Conservation (phyloP, 2,329 filamentous ascomycete species). For the Truncatella angustata region DNA sequence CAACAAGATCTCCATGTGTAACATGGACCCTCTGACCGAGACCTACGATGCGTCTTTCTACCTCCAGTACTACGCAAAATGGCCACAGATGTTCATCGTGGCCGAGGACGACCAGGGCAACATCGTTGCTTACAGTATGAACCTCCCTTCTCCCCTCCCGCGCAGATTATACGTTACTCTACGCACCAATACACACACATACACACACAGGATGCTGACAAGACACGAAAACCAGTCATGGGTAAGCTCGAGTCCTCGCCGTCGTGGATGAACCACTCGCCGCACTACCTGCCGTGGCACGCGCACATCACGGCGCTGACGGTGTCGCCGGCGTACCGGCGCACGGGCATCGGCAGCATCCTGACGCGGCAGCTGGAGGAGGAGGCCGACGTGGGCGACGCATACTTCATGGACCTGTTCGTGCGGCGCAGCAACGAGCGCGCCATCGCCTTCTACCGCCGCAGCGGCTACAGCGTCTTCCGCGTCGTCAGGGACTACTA, state of each 20-base stretch:
- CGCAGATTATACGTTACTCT: too few relatives aligned
- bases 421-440: slow-evolving; percentile 85
- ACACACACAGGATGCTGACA: too few relatives aligned
- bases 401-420: slow-evolving; percentile 96
- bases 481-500: slow-evolving; percentile 90
- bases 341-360: slow-evolving; percentile 82
- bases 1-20: slow-evolving; percentile 88
- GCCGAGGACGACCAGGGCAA: slow-evolving; percentile 84
- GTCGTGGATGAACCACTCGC: slow-evolving; percentile 68
- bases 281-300: slow-evolving; percentile 98
- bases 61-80: slow-evolving; percentile 91
- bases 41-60: slow-evolving; percentile 97
- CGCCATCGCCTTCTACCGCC: slow-evolving; percentile 85
- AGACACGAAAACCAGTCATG: slow-evolving; percentile 72
- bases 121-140: slow-evolving; percentile 89
- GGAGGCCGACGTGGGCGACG: slow-evolving; percentile 76
- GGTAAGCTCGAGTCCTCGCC: slow-evolving; percentile 92
- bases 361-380: slow-evolving; percentile 79
- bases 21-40: slow-evolving; percentile 95
- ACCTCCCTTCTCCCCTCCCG: background rate
- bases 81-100: slow-evolving; percentile 92
- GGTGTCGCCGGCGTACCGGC: slow-evolving; percentile 80
- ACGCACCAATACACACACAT: too few relatives aligned
- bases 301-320: slow-evolving; percentile 96
- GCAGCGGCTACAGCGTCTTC: slow-evolving; percentile 89